These are phyloP conservation scores for Talaromyces sp. DNA, from an alignment of 2,329 filamentous ascomycete species.

Conservation along the genomic window DNA sequence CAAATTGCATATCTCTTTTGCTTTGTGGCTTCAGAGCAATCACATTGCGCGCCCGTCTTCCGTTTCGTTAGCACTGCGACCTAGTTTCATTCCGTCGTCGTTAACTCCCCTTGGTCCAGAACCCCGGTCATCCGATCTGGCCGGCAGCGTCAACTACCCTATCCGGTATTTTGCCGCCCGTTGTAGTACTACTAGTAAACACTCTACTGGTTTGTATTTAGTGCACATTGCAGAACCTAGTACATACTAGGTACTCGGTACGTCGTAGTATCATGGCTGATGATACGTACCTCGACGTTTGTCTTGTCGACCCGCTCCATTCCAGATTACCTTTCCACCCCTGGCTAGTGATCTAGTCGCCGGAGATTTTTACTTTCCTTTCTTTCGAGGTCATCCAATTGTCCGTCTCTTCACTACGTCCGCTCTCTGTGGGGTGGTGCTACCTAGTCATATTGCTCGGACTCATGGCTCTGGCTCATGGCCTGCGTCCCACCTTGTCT, in stretches of 20 bases:
- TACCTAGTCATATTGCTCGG: not conserved
- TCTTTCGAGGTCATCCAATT: not conserved
- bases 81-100: not conserved
- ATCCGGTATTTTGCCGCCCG: not conserved
- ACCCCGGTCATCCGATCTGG: conserved; percentile 9
- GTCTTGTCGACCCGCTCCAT: not conserved
- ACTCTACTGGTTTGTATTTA: not conserved
- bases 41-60: not conserved
- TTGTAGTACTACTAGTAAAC: not conserved
- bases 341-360: not conserved
- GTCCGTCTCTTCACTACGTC: not conserved
- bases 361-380: not conserved
- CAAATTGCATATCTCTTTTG: not conserved
- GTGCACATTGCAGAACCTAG: not conserved
- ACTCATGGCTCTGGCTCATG: conserved; percentile 11
- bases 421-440: conserved; percentile 3
- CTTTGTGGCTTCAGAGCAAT: not conserved
- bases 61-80: not conserved
- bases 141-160: not conserved
- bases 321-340: not conserved
- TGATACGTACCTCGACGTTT: conserved; percentile 3
- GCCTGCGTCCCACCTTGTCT: not conserved
- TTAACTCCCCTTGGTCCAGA: not conserved
- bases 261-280: not conserved
- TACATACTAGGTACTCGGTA: not conserved